phyloP scores from a whole-genome alignment of 768 basidiomycete genomes.

The Pilatotrama ljubarskyi region DNA sequence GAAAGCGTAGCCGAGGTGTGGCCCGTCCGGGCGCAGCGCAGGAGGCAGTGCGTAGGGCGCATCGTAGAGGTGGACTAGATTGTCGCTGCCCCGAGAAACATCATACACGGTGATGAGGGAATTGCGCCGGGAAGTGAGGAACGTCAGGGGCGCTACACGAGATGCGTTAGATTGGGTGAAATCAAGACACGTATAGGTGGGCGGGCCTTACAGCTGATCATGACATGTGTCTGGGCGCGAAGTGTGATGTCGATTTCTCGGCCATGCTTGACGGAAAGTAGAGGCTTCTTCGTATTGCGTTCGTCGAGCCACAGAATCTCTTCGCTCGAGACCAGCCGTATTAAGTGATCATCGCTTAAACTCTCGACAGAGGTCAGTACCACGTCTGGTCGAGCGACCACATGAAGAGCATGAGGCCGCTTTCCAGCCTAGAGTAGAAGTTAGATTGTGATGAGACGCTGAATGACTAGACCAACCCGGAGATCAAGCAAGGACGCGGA shows the following conservation, averaged over 20 bases:
- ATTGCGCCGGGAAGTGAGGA: slow-evolving; percentile 62
- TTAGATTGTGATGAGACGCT: not conserved
- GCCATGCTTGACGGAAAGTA: slow-evolving; percentile 62
- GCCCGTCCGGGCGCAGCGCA: slow-evolving; percentile 26
- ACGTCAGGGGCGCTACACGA: slow-evolving; percentile 47
- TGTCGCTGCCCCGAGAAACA: slow-evolving; percentile 44
- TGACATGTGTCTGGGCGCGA: slow-evolving; percentile 39
- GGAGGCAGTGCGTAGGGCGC: slow-evolving; percentile 48
- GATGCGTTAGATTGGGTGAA: not conserved
- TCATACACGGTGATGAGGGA: slow-evolving; percentile 65
- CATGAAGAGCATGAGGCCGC: slow-evolving; percentile 34
- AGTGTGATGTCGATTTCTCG: slow-evolving; percentile 63
- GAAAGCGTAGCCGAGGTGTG: slow-evolving; percentile 36
- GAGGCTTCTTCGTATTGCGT: slow-evolving; percentile 54
- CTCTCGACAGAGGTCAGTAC: slow-evolving; percentile 58
- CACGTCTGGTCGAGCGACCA: slow-evolving; percentile 35
- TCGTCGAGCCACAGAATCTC: slow-evolving; percentile 72
- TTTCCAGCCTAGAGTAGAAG: not conserved
- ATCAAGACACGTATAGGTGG: not conserved
- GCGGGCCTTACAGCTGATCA: slow-evolving; percentile 34
- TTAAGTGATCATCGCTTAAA: slow-evolving; percentile 41
- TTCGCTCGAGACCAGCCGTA: slow-evolving; percentile 59
- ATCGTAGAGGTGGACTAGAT: slow-evolving; percentile 45
- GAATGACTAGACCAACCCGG: slow-evolving; percentile 44
- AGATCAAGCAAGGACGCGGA: slow-evolving; percentile 50